A percentile compares a stretch with the other conserved stretches of the same genome.
These are phyloP conservation scores for Aphanoascus verrucosus DNA, from an alignment of 2,329 filamentous ascomycete genomes.

Conservation along the genomic window DNA sequence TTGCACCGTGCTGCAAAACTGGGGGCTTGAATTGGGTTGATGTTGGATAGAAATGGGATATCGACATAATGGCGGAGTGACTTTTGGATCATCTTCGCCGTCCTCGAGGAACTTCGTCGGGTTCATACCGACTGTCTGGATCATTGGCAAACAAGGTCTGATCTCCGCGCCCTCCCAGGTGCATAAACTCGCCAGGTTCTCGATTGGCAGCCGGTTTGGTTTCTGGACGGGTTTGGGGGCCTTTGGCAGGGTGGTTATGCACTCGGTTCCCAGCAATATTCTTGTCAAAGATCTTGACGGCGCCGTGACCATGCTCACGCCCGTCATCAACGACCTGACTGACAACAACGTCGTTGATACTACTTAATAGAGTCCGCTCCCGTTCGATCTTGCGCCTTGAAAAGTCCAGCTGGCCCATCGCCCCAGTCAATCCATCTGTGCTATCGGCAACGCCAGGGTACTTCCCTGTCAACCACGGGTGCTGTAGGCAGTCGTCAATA, in stretches of 20 bases:
- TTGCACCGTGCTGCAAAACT: background rate
- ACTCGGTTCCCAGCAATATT: conserved; percentile 46
- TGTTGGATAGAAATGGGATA: background rate
- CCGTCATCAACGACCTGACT: conserved; percentile 44
- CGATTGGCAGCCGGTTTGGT: conserved; percentile 56
- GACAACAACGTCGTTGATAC: conserved; percentile 63
- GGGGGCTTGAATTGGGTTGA: background rate
- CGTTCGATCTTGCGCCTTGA: conserved; percentile 66
- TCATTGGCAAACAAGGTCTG: conserved; percentile 63
- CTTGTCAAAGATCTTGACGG: conserved; percentile 65
- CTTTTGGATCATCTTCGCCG: background rate
- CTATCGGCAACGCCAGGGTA: conserved; percentile 61
- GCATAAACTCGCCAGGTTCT: conserved; percentile 65
- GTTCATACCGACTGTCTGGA: conserved; percentile 12
- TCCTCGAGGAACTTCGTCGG: conserved; percentile 4
- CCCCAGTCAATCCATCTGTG: conserved; percentile 84
- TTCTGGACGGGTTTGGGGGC: conserved; percentile 41
- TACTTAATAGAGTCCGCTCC: conserved; percentile 75
- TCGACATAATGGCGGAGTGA: background rate
- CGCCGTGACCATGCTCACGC: conserved; percentile 30
- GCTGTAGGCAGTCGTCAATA: conserved; percentile 78
- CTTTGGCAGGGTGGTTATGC: conserved; percentile 33
- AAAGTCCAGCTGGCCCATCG: conserved; percentile 71
- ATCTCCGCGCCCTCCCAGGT: conserved; percentile 78
- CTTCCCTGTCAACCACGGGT: conserved; percentile 72